Evolutionary conservation across 1,284 basidiomycete species (phyloP).

Genomic region (Laetiporus sulphureus): DNA sequence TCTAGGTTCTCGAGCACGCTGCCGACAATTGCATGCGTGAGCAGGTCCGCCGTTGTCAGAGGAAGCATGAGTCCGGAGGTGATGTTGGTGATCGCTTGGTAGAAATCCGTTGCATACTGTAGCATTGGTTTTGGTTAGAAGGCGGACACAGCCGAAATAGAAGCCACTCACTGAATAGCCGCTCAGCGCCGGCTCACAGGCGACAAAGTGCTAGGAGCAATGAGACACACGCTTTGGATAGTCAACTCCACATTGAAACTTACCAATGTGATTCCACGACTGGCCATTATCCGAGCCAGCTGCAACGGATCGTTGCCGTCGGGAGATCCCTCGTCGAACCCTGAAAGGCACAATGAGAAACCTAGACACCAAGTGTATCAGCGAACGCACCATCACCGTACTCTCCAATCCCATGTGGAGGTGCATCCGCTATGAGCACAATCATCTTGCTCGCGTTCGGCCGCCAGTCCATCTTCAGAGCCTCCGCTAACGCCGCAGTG

Average conservation of each 20-base stretch:
- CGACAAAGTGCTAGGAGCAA: conserved; percentile 60
- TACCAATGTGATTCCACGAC: conserved; percentile 84
- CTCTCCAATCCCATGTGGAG: conserved; percentile 91
- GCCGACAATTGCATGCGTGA: conserved; percentile 97
- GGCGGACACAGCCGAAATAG: conserved; percentile 10
- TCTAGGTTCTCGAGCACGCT: conserved; percentile 97
- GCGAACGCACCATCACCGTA: conserved; percentile 78
- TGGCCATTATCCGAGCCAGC: conserved; percentile 86
- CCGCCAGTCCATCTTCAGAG: conserved; percentile 88
- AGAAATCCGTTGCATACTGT: conserved; percentile 92
- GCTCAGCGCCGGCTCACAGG: conserved; percentile 95
- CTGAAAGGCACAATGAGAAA: conserved; percentile 33
- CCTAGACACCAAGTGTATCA: conserved; percentile 6
- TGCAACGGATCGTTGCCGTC: conserved; percentile 89
- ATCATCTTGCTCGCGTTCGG: conserved; percentile 89
- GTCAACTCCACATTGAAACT: conserved; percentile 19
- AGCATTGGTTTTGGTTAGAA: conserved; percentile 12
- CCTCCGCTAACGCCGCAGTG: conserved; percentile 88
- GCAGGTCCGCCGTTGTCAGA: conserved; percentile 89
- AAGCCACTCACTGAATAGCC: conserved; percentile 71
- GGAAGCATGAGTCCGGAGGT: conserved; percentile 95
- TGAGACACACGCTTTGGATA: too few species aligned
- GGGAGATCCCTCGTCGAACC: conserved; percentile 89
- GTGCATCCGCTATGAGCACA: conserved; percentile 94
- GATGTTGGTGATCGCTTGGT: conserved; percentile 86